A percentile compares a stretch with the other conserved stretches of the same genome.
phyloP scores from a whole-genome alignment of 352 stramenopile species.

The Globisporangium splendens region DNA sequence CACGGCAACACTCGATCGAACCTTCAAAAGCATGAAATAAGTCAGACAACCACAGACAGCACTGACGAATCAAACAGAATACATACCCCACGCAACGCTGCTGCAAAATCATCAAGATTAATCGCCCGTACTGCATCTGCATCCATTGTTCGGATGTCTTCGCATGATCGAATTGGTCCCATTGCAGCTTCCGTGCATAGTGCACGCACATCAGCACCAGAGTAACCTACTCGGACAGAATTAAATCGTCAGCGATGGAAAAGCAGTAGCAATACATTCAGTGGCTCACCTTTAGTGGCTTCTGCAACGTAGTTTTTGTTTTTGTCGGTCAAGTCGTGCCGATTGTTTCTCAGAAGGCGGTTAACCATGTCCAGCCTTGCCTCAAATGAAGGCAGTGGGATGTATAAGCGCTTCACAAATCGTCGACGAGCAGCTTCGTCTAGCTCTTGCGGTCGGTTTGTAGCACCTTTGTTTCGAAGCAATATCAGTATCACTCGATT shows the following conservation, averaged over 20 bases:
- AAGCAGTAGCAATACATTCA: not conserved
- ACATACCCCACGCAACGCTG: constrained; percentile 82
- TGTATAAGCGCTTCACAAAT: constrained; percentile 98
- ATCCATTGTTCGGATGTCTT: constrained; percentile 87
- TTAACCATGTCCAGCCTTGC: constrained; percentile 88
- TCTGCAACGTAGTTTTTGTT: constrained; percentile 89
- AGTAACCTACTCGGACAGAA: constrained; percentile 82
- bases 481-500: not conserved
- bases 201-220: constrained; percentile 96
- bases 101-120: constrained; percentile 93
- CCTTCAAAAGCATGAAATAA: constrained; percentile 26
- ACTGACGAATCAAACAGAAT: not conserved
- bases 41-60: no score
- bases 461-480: constrained; percentile 80
- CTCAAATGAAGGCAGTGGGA: constrained; percentile 90
- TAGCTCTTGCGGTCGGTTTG: constrained; percentile 96
- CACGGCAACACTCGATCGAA: constrained; percentile 93
- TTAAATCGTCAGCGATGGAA: constrained; percentile 13
- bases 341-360: constrained; percentile 92
- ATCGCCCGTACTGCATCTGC: constrained; percentile 92
- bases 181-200: constrained; percentile 97
- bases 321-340: constrained; percentile 80
- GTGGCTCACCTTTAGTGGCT: constrained; percentile 62
- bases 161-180: constrained; percentile 90
- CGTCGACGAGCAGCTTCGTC: constrained; percentile 95